These are phyloP conservation scores for Lactarius evosmus DNA, from an alignment of 768 basidiomycete genomes.

Conservation along the genomic window DNA sequence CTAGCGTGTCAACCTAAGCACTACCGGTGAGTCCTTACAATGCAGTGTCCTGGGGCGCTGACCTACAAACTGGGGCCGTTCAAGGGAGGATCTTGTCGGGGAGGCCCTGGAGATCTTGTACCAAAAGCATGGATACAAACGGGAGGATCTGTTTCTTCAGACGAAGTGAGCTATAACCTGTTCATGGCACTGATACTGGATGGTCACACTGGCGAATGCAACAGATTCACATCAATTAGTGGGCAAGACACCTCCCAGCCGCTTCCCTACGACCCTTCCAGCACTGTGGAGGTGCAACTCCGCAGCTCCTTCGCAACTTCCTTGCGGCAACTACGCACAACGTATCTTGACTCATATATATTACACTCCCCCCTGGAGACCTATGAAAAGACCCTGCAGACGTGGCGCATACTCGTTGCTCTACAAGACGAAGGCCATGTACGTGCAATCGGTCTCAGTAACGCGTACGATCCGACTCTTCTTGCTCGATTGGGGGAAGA, in stretches of 20 bases:
- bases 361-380: constrained; percentile 72
- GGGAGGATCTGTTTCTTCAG: constrained; percentile 73
- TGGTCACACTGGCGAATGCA: not conserved
- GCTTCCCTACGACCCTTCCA: constrained; percentile 65
- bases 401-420: constrained; percentile 59
- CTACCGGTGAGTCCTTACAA: constrained; percentile 46
- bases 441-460: constrained; percentile 69
- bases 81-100: constrained; percentile 66
- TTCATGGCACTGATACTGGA: not conserved
- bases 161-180: constrained; percentile 54
- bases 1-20: constrained; percentile 70
- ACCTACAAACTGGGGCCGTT: not conserved
- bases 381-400: constrained; percentile 57
- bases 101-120: constrained; percentile 59
- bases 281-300: constrained; percentile 57
- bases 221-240: constrained; percentile 66
- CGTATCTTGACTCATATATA: constrained; percentile 74
- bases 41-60: not conserved
- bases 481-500: constrained; percentile 52
- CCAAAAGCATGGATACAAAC: constrained; percentile 55
- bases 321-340: constrained; percentile 63
- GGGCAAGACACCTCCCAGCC: constrained; percentile 72
- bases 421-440: constrained; percentile 66
- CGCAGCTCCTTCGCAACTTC: constrained; percentile 59
- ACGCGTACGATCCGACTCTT: constrained; percentile 61